Conservation (phyloP, 768 basidiomycete species). For the Pisolithus tinctorius region DNA sequence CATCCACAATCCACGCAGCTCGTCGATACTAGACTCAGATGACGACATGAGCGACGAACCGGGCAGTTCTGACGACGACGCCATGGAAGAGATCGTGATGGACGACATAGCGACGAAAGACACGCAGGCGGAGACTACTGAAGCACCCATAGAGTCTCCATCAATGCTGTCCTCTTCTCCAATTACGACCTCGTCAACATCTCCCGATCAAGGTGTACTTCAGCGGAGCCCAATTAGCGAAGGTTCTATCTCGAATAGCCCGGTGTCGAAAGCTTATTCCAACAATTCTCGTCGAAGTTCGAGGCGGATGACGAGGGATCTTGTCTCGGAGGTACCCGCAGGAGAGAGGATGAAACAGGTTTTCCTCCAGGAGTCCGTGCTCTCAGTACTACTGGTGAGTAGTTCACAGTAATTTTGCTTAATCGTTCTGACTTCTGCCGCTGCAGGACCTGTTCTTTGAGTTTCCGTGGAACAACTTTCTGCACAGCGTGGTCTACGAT, state of each 20-base stretch:
- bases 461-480: slow-evolving; percentile 96
- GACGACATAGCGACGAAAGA: slow-evolving; percentile 49
- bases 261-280: slow-evolving; percentile 28
- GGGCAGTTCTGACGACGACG: slow-evolving; percentile 72
- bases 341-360: slow-evolving; percentile 78
- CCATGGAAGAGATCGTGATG: slow-evolving; percentile 79
- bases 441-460: slow-evolving; percentile 88
- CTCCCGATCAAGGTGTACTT: slow-evolving; percentile 20
- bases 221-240: slow-evolving; percentile 20
- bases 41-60: slow-evolving; percentile 75
- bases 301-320: slow-evolving; percentile 34
- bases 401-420: neutral
- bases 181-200: slow-evolving; percentile 23
- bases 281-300: slow-evolving; percentile 52
- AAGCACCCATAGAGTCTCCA: slow-evolving; percentile 28
- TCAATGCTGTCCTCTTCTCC: slow-evolving; percentile 25
- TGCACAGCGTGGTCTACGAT: slow-evolving; percentile 96
- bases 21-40: slow-evolving; percentile 59
- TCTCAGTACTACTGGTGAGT: slow-evolving; percentile 73
- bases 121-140: slow-evolving; percentile 18
- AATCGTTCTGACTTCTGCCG: neutral
- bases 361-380: slow-evolving; percentile 68
- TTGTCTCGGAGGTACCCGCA: slow-evolving; percentile 39
- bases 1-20: slow-evolving; percentile 45
- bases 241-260: slow-evolving; percentile 24